Percentiles rank a stretch among this genome's conserved stretches.
phyloP scores from a whole-genome alignment of 257 asterid genomes.

The Schizonepeta tenuifolia region DNA sequence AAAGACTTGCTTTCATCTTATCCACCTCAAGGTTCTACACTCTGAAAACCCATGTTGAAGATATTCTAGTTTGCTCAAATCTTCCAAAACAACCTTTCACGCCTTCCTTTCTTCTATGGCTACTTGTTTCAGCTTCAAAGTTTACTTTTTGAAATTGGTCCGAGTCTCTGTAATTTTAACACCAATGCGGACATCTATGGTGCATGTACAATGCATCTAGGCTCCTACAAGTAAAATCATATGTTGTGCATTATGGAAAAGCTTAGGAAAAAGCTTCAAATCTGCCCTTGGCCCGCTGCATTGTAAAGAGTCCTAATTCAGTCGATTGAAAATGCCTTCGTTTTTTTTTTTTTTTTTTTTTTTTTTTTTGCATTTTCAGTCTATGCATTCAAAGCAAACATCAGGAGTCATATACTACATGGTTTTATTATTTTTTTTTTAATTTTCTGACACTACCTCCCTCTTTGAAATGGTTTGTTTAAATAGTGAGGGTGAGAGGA shows the following conservation, averaged over 20 bases:
- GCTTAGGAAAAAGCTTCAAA: constrained; percentile 11
- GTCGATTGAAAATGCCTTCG: constrained; percentile 5
- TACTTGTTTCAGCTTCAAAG: constrained; percentile 23
- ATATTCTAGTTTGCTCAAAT: constrained; percentile 15
- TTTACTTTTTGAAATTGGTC: constrained; percentile 14
- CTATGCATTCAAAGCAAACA: constrained; percentile 4
- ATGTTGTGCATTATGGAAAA: constrained; percentile 5
- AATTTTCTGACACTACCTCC: not conserved
- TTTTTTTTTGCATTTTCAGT: not conserved
- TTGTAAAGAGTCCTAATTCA: constrained; percentile 1
- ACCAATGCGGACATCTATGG: not conserved
- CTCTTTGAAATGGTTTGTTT: constrained; percentile 9
- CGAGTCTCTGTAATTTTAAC: constrained; percentile 13
- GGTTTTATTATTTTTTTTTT: not conserved
- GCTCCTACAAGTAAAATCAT: constrained; percentile 19
- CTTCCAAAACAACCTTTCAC: constrained; percentile 9
- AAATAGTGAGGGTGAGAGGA: constrained; percentile 18
- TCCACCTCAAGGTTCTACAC: not conserved
- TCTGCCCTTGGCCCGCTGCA: not conserved
- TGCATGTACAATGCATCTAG: constrained; percentile 1
- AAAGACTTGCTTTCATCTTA: constrained; percentile 21
- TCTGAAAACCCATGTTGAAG: constrained; percentile 13
- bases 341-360: too few species aligned
- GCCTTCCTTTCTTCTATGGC: constrained; percentile 23
- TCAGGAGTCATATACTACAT: not conserved